Evolutionary conservation across 805 yeast genomes (phyloP).

Genomic region (Sugiyamaella marilandica): DNA sequence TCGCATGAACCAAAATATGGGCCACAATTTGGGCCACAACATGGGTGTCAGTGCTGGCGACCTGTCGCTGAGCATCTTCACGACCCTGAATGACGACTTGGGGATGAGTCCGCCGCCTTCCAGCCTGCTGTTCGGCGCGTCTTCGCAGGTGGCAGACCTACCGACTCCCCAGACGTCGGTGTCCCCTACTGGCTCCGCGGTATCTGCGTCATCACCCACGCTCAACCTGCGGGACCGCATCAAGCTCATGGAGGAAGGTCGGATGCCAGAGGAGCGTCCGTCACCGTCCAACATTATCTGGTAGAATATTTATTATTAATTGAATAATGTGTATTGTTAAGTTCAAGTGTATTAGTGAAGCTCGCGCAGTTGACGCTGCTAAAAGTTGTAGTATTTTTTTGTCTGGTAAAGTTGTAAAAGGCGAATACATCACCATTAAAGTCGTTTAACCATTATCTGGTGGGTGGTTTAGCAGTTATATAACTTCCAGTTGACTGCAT

Average conservation of each 20-base stretch:
- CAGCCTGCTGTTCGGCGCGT: neutral
- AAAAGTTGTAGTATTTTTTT: too few relatives aligned
- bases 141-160: neutral
- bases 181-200: slow-evolving; percentile 5
- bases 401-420: too few relatives aligned
- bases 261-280: slow-evolving; percentile 14
- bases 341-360: too few relatives aligned
- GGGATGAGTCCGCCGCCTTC: neutral
- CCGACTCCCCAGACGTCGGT: slow-evolving; percentile 8
- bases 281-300: slow-evolving; percentile 14
- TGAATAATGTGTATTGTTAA: neutral
- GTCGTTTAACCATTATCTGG: too few relatives aligned
- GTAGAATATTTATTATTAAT: slow-evolving; percentile 3
- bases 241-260: slow-evolving; percentile 26
- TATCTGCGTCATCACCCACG: slow-evolving; percentile 7
- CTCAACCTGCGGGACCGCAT: slow-evolving; percentile 24
- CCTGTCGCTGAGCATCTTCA: slow-evolving; percentile 9
- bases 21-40: neutral
- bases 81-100: slow-evolving; percentile 11
- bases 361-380: too few relatives aligned
- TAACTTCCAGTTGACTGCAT: too few relatives aligned
- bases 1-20: neutral
- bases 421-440: too few relatives aligned
- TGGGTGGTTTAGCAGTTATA: too few relatives aligned
- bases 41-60: neutral